Evolutionary conservation across 495 filamentous ascomycete genomes (phyloP), one percentile per base, ranked within the genome.

Genomic region (Aspergillus indologenus): DNA sequence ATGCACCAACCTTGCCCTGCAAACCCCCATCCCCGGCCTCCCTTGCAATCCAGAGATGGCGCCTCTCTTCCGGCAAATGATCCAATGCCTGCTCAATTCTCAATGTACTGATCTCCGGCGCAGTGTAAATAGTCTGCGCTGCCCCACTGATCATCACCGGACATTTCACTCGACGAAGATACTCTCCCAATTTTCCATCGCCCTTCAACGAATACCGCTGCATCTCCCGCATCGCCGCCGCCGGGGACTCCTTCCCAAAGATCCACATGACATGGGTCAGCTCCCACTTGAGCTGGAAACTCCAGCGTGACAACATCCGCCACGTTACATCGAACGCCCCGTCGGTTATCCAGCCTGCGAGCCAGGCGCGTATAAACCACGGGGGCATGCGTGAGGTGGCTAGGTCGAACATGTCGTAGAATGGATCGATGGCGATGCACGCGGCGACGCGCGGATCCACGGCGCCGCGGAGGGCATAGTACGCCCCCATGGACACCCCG

Each of bases 401-500:
- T 8, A 80, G 54, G 21, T 69, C 69, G 34, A 21, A 74, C 47
- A 84, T 21, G 61, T 58, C 50, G 64, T 77, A 79, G 53, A 80
- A 69, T 3, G 58, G 47, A 54, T 84, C 80, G 11, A 75, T 53
- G 9, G 65, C 23, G 0, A 82, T 61, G 54, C 79, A 81, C 0
- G 80, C 80, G 34, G 69, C 70, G 66, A 83, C 62, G 3, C 79
- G 72, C 0, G 70, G 55, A 54, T 82, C 78, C 0, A 60, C 44
- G 0, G 78, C 76, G 1, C 61, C 78, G 1, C 74, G 70, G 4
- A 62, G 68, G 17, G 60, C 77, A 59, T 59, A 75, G 53, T 83
- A 83, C 0, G 71, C 81, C 1, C 81, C 81, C 56, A 79, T 58
- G 0, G 78, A 71, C 0, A 68, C 61, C 0, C 81, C 80, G 1